These are phyloP conservation scores for Hirsutella rhossiliensis DNA, from an alignment of 2,329 filamentous ascomycete species.

Conservation along the genomic window DNA sequence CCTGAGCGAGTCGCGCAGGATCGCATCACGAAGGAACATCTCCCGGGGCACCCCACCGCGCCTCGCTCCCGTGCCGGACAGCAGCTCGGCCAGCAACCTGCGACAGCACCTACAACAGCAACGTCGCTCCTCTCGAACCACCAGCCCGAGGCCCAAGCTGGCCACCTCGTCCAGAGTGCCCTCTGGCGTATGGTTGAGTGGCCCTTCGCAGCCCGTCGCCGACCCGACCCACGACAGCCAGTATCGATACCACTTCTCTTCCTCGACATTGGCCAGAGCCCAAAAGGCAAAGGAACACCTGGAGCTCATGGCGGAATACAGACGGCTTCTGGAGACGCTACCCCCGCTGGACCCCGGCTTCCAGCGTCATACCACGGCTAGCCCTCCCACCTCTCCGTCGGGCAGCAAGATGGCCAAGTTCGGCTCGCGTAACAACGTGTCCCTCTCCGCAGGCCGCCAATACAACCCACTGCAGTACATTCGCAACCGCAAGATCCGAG, in stretches of 20 bases:
- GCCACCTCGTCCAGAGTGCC: slow-evolving; percentile 26
- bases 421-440: slow-evolving; percentile 17
- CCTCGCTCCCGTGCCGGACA: slow-evolving; percentile 40
- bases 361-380: slow-evolving; percentile 25
- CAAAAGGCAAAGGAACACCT: slow-evolving; percentile 78
- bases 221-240: slow-evolving; percentile 28
- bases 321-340: slow-evolving; percentile 65
- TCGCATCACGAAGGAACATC: slow-evolving; percentile 45
- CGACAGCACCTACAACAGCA: slow-evolving; percentile 63
- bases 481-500: slow-evolving; percentile 76
- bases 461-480: slow-evolving; percentile 94
- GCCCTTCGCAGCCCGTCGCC: slow-evolving; percentile 34
- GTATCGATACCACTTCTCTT: slow-evolving; percentile 58
- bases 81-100: slow-evolving; percentile 44
- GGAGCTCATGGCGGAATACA: slow-evolving; percentile 75
- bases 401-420: slow-evolving; percentile 17
- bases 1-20: slow-evolving; percentile 67
- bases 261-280: slow-evolving; percentile 68
- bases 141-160: slow-evolving; percentile 44
- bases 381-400: slow-evolving; percentile 27
- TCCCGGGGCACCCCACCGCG: slow-evolving; percentile 38
- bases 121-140: slow-evolving; percentile 46
- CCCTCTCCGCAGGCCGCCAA: slow-evolving; percentile 42
- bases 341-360: slow-evolving; percentile 52
- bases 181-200: slow-evolving; percentile 27